A percentile compares a stretch with the other conserved stretches of the same genome.
phyloP scores from a whole-genome alignment of 768 basidiomycete genomes.

The Mycena galericulata region DNA sequence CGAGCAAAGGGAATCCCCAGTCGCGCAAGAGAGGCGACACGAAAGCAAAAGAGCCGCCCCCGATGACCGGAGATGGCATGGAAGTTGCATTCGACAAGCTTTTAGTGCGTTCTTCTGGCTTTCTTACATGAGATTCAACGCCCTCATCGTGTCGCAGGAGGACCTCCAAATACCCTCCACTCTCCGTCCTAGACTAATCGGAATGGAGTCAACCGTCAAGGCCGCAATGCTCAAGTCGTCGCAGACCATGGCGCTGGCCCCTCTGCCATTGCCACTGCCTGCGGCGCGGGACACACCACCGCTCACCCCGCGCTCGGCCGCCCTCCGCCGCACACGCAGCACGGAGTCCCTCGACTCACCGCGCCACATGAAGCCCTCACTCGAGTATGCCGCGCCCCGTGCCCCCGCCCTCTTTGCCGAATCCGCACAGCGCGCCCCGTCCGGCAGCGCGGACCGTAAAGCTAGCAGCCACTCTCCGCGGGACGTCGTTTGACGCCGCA shows the following conservation, averaged over 20 bases:
- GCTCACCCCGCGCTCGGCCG: constrained; percentile 59
- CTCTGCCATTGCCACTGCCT: constrained; percentile 36
- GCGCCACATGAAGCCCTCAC: constrained; percentile 53
- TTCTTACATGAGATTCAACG: neutral
- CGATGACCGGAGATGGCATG: constrained; percentile 51
- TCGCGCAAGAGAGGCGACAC: constrained; percentile 57
- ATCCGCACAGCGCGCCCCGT: constrained; percentile 50
- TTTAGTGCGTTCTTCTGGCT: constrained; percentile 63
- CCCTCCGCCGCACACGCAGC: constrained; percentile 76
- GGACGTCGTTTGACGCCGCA: constrained; percentile 68
- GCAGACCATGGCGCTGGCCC: constrained; percentile 65
- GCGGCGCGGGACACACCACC: constrained; percentile 46
- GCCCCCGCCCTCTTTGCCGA: constrained; percentile 49
- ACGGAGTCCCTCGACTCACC: constrained; percentile 77
- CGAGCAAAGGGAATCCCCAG: constrained; percentile 43
- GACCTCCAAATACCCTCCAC: constrained; percentile 89
- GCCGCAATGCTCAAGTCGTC: constrained; percentile 94
- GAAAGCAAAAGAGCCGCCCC: constrained; percentile 55
- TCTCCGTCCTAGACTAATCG: constrained; percentile 80
- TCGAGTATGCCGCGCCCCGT: constrained; percentile 55
- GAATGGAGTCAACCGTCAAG: constrained; percentile 89
- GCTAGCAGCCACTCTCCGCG: constrained; percentile 65
- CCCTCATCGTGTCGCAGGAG: constrained; percentile 62
- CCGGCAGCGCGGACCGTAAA: constrained; percentile 46
- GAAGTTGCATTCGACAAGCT: constrained; percentile 85